Conservation (phyloP, 1,284 basidiomycete species). For the Vanrija humicola region DNA sequence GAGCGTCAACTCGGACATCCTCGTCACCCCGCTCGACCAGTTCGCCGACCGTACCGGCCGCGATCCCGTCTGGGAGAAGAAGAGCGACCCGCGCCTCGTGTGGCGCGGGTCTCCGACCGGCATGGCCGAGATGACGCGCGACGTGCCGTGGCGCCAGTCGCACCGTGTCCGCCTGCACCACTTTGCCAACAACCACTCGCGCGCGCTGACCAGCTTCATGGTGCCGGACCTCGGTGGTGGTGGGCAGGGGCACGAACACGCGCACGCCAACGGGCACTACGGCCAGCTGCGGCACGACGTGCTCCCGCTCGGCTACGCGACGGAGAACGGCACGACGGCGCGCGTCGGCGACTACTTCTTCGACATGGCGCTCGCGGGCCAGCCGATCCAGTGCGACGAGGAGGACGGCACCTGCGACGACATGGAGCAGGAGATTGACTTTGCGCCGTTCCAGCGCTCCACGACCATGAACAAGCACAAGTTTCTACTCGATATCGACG, state of each 20-base stretch:
- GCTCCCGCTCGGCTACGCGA: constrained; percentile 16
- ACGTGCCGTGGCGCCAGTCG: constrained; percentile 47
- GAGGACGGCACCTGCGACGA: constrained; percentile 47
- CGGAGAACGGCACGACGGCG: constrained; percentile 16
- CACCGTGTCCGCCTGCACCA: constrained; percentile 51
- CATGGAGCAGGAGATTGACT: constrained; percentile 45
- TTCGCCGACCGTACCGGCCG: constrained; percentile 42
- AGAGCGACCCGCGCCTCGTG: constrained; percentile 45
- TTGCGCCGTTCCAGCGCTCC: constrained; percentile 29
- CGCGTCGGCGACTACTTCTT: constrained; percentile 33
- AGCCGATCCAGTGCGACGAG: constrained; percentile 40
- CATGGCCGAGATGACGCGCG: constrained; percentile 48
- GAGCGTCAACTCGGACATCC: constrained; percentile 51
- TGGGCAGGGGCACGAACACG: too few species aligned
- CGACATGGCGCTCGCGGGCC: constrained; percentile 44
- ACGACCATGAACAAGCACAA: constrained; percentile 45
- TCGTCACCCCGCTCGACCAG: constrained; percentile 53
- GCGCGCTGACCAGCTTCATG: constrained; percentile 18
- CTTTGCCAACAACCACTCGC: constrained; percentile 42
- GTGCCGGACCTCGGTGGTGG: constrained; percentile 25
- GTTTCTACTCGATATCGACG: constrained; percentile 52
- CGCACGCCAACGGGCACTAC: background rate
- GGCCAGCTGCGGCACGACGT: background rate
- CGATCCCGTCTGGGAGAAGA: constrained; percentile 51
- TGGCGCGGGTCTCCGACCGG: constrained; percentile 53